Evolutionary conservation across 1,139 yeast species (phyloP).

Genomic region (Yamadazyma siamensis): DNA sequence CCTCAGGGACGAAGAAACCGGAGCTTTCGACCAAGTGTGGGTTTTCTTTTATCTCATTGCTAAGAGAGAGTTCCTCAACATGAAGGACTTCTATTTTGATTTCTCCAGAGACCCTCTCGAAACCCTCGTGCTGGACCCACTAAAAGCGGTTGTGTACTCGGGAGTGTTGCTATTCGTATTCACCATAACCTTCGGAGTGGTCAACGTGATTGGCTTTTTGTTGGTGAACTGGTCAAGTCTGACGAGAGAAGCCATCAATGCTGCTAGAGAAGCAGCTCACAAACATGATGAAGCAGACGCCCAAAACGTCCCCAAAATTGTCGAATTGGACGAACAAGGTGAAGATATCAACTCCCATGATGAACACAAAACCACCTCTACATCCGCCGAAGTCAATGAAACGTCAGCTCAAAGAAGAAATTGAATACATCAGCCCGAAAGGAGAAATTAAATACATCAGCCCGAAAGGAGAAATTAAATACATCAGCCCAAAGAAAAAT

Average conservation of each 20-base stretch:
- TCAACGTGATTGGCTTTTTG: conserved; percentile 31
- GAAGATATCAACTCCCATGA: conserved; percentile 1
- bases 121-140: conserved; percentile 42
- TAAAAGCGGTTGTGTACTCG: conserved; percentile 47
- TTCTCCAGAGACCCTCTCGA: conserved; percentile 41
- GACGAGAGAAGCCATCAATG: conserved; percentile 16
- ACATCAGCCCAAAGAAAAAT: not conserved
- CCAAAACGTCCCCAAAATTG: conserved; percentile 16
- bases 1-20: conserved; percentile 22
- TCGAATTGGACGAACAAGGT: conserved; percentile 14
- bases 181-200: conserved; percentile 39
- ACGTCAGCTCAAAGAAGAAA: conserved; percentile 7
- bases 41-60: conserved; percentile 20
- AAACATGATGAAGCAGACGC: conserved; percentile 5
- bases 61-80: conserved; percentile 21
- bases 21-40: conserved; percentile 16
- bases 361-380: not conserved
- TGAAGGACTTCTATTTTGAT: conserved; percentile 31
- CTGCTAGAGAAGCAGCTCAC: conserved; percentile 7
- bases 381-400: conserved; percentile 1
- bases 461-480: no score
- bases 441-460: no score
- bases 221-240: conserved; percentile 13
- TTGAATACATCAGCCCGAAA: no score
- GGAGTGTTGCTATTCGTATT: conserved; percentile 35